Base-by-base conservation (phyloP, 2,329 filamentous ascomycete species). In the Tolypocladium inflatum region DNA sequence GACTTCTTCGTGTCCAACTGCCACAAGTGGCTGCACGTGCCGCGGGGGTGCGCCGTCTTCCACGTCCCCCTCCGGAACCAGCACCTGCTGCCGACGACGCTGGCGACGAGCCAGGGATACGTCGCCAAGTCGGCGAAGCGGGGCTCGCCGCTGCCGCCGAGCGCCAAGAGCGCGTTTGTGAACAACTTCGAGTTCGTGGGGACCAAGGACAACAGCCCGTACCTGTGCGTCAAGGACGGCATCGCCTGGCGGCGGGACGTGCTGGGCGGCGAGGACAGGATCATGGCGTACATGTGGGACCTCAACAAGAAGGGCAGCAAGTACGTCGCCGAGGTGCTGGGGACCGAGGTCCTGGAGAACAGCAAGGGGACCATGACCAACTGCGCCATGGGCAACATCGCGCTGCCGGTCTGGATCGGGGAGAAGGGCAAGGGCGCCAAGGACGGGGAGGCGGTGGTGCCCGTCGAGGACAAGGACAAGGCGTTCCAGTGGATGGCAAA, bases 1-100 rank as follows among this genome's bases (percentile, higher is more conserved):
- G 92, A 97, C 71, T 97, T 96, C 74, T 90, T 95, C 67, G 81
- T 93, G 17, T 87, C 81, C 57, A 97, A 97, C 70, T 90, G 86
- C 65, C 90, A 96, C 76, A 96, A 96, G 76, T 97, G 93, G 93
- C 83, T 97, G 9, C 86, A 84, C 67, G 83, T 84, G 0, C 93
- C 92, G 1, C 85, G 92, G 38, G 88, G 87, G 19, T 91, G 88
- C 68, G 91, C 91, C 3, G 76, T 94, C 4, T 83, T 97, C 63
- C 88, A 95, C 71, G 89, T 94, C 1, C 89, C 91, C 0, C 60
- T 78, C 21, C 80, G 87, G 26, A 91, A 95, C 70, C 93, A 97
- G 70, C 74, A 78, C 54, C 72, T 95, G 50, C 84, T 97, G 48
- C 81, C 85, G 17, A 86, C 86, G 2, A 87, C 90, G 0, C 71